Percentiles rank a stretch among this genome's conserved stretches.
These are phyloP conservation scores for Xylaria sp. DNA, from an alignment of 2,329 filamentous ascomycete genomes.

Conservation along the genomic window DNA sequence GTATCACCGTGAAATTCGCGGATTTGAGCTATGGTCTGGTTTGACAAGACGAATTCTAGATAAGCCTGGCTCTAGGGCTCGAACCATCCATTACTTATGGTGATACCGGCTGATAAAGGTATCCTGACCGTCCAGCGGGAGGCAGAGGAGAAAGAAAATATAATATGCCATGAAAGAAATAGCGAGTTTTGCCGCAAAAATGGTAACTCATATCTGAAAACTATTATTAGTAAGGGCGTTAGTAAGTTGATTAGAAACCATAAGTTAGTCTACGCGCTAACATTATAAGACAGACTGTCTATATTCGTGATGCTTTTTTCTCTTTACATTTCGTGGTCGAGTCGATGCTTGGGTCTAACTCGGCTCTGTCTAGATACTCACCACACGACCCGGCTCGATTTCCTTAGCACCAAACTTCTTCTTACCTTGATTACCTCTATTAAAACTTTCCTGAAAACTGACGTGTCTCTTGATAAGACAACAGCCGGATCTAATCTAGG, in stretches of 20 bases:
- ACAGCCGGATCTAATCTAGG: not conserved
- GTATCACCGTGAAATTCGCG: not conserved
- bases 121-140: not conserved
- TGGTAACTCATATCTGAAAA: not conserved
- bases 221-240: not conserved
- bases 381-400: not conserved
- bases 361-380: not conserved
- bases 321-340: not conserved
- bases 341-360: not conserved
- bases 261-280: not conserved
- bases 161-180: not conserved
- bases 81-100: slow-evolving; percentile 2
- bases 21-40: not conserved
- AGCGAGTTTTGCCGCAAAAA: not conserved
- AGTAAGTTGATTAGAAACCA: not conserved
- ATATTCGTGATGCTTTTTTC: not conserved
- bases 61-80: not conserved
- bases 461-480: not conserved
- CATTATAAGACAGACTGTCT: not conserved
- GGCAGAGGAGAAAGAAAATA: not conserved
- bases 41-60: slow-evolving; percentile 12
- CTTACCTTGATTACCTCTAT: not conserved
- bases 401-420: not conserved
- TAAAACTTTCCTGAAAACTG: not conserved
- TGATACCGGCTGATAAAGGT: not conserved